Evolutionary conservation across 2,329 filamentous ascomycete genomes (phyloP), one percentile per base, ranked within the genome.

Genomic region (Chrysoporthe austroafricana): DNA sequence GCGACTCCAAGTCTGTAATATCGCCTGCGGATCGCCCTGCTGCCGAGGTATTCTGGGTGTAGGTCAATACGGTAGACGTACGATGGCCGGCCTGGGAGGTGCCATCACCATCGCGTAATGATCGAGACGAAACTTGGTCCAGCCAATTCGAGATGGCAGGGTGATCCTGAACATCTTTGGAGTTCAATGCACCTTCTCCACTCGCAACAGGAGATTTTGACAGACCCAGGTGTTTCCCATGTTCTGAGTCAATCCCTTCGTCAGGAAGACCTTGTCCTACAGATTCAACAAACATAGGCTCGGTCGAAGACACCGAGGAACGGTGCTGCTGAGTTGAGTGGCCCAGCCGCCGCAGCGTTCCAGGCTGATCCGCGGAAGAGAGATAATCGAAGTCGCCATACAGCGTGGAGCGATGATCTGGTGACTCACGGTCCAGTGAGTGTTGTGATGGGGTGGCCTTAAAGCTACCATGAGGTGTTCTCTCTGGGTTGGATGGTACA

Each of bases 121-220:
- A 32, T 2, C 16, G 59, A 46, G 59, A 34, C 6, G 42, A 11
- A 18, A 61, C 59, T 4, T 32, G 21, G 8, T 61, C 26, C 21
- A 61, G 59, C 59, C 59, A 61, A 13, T 2, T 61, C 7, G 59
- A 44, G 43, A 61, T 61, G 4, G 43, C 42, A 48, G 42, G 59
- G 16, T 61, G 26, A 3, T 61, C 43, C n/a, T 48, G 39, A 4
- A 34, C 5, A 43, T n/a, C 18, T n/a, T 39, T 60, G 36, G 57
- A 60, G 7, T 34, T 21, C n/a, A 43, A 26, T 0, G n/a, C 39
- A 43, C 2, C 18, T 4, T 3, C 21, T 60, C 21, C 16, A 26
- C 18, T 43, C 21, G 57, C 36, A 44, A 8, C 34, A 44, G 57
- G 34, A 11, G 34, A 43, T 44, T 39, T 5, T 9, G 36, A 60